A percentile compares a stretch with the other conserved stretches of the same genome.
Conservation (phyloP, 306 rosid species). For the Amphicarpaea edgeworthii region DNA sequence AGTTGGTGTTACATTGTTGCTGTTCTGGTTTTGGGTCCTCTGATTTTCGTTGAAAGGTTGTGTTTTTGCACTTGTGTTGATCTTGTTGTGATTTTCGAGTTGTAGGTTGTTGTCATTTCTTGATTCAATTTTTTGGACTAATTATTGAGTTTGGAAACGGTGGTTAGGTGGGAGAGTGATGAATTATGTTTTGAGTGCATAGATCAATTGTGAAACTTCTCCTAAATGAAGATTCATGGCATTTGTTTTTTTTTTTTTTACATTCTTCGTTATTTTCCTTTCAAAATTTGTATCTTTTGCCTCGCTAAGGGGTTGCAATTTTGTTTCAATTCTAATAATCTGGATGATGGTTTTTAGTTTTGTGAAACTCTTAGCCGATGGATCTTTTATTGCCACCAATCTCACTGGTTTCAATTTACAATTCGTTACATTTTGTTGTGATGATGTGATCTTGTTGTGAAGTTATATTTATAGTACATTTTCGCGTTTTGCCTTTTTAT, state of each 20-base stretch:
- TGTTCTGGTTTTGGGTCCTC: constrained; percentile 33
- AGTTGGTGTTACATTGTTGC: constrained; percentile 43
- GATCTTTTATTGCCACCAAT: constrained; percentile 29
- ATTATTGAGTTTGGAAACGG: constrained; percentile 4
- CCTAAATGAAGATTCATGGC: constrained; percentile 7
- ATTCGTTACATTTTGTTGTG: constrained; percentile 4
- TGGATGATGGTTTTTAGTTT: constrained; percentile 16
- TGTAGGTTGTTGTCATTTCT: constrained; percentile 31
- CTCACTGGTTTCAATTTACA: constrained; percentile 21
- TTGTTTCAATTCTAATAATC: constrained; percentile 30
- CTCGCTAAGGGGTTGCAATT: constrained; percentile 19
- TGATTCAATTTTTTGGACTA: constrained; percentile 38
- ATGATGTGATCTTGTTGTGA: constrained; percentile 39
- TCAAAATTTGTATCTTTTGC: constrained; percentile 11
- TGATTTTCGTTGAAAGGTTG: constrained; percentile 23
- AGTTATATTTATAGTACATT: constrained; percentile 31
- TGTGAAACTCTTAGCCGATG: constrained; percentile 1
- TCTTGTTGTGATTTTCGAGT: constrained; percentile 35
- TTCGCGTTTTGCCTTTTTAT: constrained; percentile 8
- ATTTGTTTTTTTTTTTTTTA: constrained; percentile 20
- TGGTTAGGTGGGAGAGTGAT: constrained; percentile 30
- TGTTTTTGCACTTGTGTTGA: constrained; percentile 10
- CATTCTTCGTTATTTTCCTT: background rate
- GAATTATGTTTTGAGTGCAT: constrained; percentile 25
- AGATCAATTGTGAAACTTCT: constrained; percentile 26